Conservation (phyloP, 768 basidiomycete genomes). For the Tubosaeta brunneosetosa region DNA sequence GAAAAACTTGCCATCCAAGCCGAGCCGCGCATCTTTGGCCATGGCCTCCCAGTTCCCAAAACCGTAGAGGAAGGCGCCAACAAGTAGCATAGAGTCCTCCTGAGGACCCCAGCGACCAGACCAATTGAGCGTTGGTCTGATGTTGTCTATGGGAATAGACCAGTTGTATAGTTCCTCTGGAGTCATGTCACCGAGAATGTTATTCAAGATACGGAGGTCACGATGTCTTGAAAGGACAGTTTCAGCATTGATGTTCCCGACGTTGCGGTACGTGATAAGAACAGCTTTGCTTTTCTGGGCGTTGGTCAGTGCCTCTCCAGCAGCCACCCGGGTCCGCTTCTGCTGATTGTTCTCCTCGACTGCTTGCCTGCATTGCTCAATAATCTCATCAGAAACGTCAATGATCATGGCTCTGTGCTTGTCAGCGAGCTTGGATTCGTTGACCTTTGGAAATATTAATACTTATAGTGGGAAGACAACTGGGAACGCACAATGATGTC, state of each 20-base stretch:
- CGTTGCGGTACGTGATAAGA: slow-evolving; percentile 83
- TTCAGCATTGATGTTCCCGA: slow-evolving; percentile 95
- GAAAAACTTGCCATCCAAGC: slow-evolving; percentile 92
- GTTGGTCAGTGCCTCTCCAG: slow-evolving; percentile 86
- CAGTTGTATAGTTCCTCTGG: slow-evolving; percentile 72
- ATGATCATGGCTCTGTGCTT: slow-evolving; percentile 93
- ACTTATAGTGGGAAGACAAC: background rate
- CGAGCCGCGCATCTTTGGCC: slow-evolving; percentile 79
- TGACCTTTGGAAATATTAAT: slow-evolving; percentile 50
- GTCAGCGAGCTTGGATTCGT: slow-evolving; percentile 83
- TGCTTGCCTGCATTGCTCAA: slow-evolving; percentile 77
- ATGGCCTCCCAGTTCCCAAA: slow-evolving; percentile 98
- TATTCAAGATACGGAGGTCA: slow-evolving; percentile 84
- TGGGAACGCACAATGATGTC: slow-evolving; percentile 76
- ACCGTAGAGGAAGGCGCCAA: slow-evolving; percentile 90
- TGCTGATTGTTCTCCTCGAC: slow-evolving; percentile 81
- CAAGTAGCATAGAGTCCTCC: slow-evolving; percentile 92
- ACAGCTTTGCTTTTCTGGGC: slow-evolving; percentile 98
- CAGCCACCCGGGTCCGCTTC: slow-evolving; percentile 68
- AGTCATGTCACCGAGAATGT: slow-evolving; percentile 62
- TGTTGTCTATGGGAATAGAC: slow-evolving; percentile 86
- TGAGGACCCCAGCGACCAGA: slow-evolving; percentile 90
- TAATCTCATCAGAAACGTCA: slow-evolving; percentile 89
- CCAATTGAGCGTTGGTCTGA: slow-evolving; percentile 94
- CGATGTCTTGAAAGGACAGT: slow-evolving; percentile 87